Conservation (phyloP, 306 rosid genomes). For the Lathyrus oleraceus region DNA sequence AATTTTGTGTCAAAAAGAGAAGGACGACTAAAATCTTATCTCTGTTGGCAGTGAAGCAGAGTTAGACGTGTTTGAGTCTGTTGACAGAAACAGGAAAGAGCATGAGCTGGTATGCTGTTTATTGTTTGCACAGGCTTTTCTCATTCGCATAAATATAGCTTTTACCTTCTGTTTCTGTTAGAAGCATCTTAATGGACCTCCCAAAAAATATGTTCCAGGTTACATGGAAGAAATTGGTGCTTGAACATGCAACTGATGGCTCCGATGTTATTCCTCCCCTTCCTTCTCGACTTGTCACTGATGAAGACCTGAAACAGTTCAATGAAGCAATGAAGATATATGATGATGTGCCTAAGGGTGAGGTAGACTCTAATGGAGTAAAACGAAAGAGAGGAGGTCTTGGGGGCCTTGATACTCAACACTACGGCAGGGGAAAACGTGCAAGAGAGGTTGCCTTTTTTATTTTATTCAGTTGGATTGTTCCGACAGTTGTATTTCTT, state of each 20-base stretch:
- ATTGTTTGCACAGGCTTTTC: constrained; percentile 28
- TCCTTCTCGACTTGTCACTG: constrained; percentile 93
- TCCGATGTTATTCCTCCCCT: constrained; percentile 55
- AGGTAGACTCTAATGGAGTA: constrained; percentile 56
- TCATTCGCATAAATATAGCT: constrained; percentile 15
- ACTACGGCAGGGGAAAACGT: constrained; percentile 95
- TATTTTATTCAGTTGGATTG: constrained; percentile 14
- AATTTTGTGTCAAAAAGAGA: constrained; percentile 9
- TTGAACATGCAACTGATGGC: constrained; percentile 50
- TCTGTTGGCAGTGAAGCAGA: constrained; percentile 80
- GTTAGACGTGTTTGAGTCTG: constrained; percentile 87
- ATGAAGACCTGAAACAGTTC: constrained; percentile 81
- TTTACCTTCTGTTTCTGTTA: constrained; percentile 15
- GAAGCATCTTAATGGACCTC: constrained; percentile 15
- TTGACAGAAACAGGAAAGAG: constrained; percentile 80
- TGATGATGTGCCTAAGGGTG: constrained; percentile 72
- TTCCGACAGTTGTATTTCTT: constrained; percentile 18
- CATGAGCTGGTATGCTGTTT: constrained; percentile 66
- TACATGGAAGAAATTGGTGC: constrained; percentile 68
- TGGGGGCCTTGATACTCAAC: constrained; percentile 85
- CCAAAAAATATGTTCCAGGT: constrained; percentile 54
- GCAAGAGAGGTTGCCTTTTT: constrained; percentile 88
- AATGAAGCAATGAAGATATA: constrained; percentile 83
- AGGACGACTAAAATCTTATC: constrained; percentile 25
- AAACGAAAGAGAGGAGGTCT: constrained; percentile 71